These are phyloP conservation scores for Hondaea fermentalgiana DNA, from an alignment of 108 stramenopile genomes.

Conservation along the genomic window DNA sequence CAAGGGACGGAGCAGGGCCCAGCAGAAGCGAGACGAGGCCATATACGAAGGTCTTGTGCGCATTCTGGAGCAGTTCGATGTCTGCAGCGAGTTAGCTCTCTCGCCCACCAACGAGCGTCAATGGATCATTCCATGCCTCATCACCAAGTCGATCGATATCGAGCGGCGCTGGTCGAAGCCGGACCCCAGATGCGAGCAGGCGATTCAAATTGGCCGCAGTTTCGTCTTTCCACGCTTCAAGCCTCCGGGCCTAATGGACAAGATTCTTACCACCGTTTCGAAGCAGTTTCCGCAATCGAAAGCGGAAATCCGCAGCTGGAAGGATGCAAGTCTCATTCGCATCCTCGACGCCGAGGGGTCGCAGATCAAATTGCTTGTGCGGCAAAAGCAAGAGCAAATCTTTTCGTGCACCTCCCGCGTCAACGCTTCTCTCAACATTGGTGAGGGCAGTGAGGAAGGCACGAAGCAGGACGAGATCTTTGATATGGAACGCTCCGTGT, in stretches of 20 bases:
- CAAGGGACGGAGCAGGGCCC: background rate
- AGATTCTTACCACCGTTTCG: background rate
- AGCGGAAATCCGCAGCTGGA: background rate
- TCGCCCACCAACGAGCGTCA: background rate
- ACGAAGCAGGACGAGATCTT: background rate
- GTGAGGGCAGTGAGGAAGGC: background rate
- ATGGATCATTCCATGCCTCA: background rate
- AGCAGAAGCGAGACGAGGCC: background rate
- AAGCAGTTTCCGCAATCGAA: background rate
- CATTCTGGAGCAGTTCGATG: slow-evolving; percentile 14
- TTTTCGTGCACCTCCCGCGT: background rate
- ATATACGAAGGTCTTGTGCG: background rate
- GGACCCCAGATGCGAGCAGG: background rate
- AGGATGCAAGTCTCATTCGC: background rate
- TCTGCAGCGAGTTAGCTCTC: background rate
- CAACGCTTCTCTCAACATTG: background rate
- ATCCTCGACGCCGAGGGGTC: background rate
- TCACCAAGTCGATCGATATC: background rate
- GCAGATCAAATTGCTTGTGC: background rate
- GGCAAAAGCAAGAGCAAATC: background rate
- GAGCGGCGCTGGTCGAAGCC: background rate
- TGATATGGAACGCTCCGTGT: background rate
- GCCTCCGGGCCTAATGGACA: background rate
- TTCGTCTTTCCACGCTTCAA: background rate
- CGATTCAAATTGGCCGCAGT: background rate